Conservation (phyloP, 176 grass and related monocot genomes). For the Eragrostis nindensis region DNA sequence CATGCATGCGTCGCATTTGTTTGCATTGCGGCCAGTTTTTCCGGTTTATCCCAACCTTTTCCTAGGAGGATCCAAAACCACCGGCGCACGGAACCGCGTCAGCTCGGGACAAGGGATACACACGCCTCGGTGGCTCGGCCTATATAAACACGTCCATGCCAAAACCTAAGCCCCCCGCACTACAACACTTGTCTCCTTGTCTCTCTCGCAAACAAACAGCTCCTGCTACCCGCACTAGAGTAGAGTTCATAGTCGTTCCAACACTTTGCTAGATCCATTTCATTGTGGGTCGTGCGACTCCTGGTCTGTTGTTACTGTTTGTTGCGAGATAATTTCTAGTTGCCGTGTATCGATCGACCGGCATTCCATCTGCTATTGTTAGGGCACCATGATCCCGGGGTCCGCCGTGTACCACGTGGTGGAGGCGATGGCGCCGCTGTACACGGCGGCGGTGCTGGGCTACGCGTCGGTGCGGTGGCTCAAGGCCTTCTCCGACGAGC, state of each 20-base stretch:
- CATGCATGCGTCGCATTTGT: not conserved
- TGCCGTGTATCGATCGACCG: not conserved
- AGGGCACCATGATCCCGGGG: slow-evolving; percentile 45
- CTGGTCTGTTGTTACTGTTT: not conserved
- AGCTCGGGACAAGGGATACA: not conserved
- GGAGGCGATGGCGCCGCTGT: slow-evolving; percentile 88
- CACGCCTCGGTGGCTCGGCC: not conserved
- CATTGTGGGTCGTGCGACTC: not conserved
- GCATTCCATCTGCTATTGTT: not conserved
- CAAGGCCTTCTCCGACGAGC: slow-evolving; percentile 63
- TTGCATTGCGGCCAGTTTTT: too few species aligned
- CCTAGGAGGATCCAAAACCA: slow-evolving; percentile 39
- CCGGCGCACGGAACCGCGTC: slow-evolving; percentile 18
- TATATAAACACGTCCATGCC: slow-evolving; percentile 41
- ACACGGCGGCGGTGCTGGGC: slow-evolving; percentile 72
- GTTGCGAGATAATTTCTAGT: not conserved
- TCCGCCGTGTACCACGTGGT: slow-evolving; percentile 62
- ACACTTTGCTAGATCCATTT: not conserved
- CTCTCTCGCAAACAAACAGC: not conserved
- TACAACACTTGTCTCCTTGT: not conserved
- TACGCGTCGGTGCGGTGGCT: slow-evolving; percentile 69
- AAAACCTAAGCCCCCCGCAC: slow-evolving; percentile 12
- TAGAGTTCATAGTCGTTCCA: not conserved
- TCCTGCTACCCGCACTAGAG: not conserved
- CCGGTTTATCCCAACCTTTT: slow-evolving; percentile 21